Base-by-base conservation (phyloP, 331 rosid genomes). In the Stylosanthes scabra region DNA sequence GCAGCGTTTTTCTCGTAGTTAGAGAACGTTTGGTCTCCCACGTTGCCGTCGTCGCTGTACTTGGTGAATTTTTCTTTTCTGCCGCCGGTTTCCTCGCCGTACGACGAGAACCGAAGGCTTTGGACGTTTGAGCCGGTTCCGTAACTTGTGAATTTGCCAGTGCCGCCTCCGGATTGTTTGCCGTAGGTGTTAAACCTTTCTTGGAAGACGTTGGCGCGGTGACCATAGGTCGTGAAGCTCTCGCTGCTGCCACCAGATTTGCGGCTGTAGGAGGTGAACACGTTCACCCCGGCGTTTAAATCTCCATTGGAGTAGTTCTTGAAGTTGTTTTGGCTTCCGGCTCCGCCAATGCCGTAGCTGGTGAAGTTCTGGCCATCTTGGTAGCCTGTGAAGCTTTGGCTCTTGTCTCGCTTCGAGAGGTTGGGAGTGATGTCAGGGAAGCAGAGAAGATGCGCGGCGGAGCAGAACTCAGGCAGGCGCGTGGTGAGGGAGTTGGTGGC, bases 401-500 rank as follows among this genome's bases (percentile, higher is more conserved):
- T 6, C 1, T 15, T n/a, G 57, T 13, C 14, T 82, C 90, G 96
- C 71, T 87, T 90, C 50, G 59, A 83, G 2, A 92, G 78, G 45
- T 84, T 88, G 25, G 86, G 76, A 0, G 59, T 62, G 9, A 87
- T 73, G 13, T 90, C 91, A 2, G 98, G 86, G 68, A 85, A 81
- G 65, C 98, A 93, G 71, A 93, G 98, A n/a, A 93, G 89, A 34
- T 87, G 74, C 0, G 93, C 97, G 3, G 95, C 62, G 39, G 95
- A 67, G 63, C 98, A 93, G 73, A 93, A 86, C 44, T 86, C 90
- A 6, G 91, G 90, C 0, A 93, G 61, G 39, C 75, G 87, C 7
- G 90, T 78, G 29, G 90, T 81, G 52, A 91, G 89, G 0, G 77
- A 61, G 74, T 88, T 82, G 59, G 76, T n/a, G 8, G 90, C 65